phyloP scores from a whole-genome alignment of 176 grass and related monocot species.

The Sorghum bicolor region DNA sequence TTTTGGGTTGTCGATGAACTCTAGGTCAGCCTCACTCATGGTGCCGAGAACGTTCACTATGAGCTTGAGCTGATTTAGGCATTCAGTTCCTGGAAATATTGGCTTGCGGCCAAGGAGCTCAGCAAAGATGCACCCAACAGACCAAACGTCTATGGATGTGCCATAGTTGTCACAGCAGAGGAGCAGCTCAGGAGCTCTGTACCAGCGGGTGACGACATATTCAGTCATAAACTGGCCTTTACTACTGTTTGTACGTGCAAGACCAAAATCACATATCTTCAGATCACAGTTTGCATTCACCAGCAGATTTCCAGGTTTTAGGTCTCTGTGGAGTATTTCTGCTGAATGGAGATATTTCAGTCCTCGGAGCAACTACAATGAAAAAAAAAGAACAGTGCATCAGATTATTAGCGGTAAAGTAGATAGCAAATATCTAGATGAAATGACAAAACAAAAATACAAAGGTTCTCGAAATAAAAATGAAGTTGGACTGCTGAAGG shows the following conservation, averaged over 20 bases:
- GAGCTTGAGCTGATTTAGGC: constrained; percentile 57
- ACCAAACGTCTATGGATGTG: constrained; percentile 61
- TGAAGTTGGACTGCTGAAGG: neutral
- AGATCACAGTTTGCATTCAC: constrained; percentile 63
- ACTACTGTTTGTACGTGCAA: constrained; percentile 55
- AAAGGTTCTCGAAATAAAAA: neutral
- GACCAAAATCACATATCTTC: constrained; percentile 70
- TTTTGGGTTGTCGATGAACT: constrained; percentile 59
- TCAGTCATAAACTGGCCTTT: constrained; percentile 68
- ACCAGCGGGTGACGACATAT: constrained; percentile 62
- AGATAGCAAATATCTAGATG: neutral
- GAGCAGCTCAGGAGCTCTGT: constrained; percentile 56
- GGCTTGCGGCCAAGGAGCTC: constrained; percentile 59
- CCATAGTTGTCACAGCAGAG: constrained; percentile 59
- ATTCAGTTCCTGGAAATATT: constrained; percentile 54
- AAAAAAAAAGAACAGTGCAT: constrained; percentile 1
- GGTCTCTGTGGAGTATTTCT: constrained; percentile 65
- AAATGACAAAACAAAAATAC: neutral
- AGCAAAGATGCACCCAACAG: constrained; percentile 59
- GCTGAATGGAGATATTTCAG: constrained; percentile 66
- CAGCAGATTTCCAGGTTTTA: constrained; percentile 61
- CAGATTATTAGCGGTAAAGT: neutral
- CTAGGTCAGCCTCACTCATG: constrained; percentile 52
- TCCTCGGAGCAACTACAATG: constrained; percentile 45
- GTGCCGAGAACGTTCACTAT: constrained; percentile 59